Conservation (phyloP, 495 filamentous ascomycete genomes). For the Aeminium ludgeri region DNA sequence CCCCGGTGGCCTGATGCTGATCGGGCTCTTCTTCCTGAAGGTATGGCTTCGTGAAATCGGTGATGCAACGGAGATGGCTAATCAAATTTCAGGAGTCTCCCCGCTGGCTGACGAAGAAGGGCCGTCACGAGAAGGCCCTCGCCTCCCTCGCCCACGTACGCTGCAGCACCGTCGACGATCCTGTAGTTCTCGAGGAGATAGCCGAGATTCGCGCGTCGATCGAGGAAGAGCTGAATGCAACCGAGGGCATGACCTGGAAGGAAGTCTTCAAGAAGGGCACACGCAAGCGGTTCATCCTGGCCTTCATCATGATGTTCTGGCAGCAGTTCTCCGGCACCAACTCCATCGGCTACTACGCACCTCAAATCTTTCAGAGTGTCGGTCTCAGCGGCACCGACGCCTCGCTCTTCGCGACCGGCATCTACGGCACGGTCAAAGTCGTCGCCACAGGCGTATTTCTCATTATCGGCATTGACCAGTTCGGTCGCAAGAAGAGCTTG, state of each 20-base stretch:
- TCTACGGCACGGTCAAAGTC: conserved; percentile 14
- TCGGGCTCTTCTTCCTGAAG: conserved; percentile 9
- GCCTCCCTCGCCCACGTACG: neutral
- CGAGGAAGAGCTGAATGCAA: conserved; percentile 9
- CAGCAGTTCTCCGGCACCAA: conserved; percentile 28
- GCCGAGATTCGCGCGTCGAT: conserved; percentile 11
- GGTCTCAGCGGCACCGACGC: conserved; percentile 7
- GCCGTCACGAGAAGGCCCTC: conserved; percentile 1
- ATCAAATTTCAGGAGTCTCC: neutral
- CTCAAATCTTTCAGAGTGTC: conserved; percentile 19
- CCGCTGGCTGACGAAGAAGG: conserved; percentile 7
- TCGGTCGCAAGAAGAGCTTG: conserved; percentile 13
- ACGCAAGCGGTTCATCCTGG: conserved; percentile 8
- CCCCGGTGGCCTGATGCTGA: conserved; percentile 9
- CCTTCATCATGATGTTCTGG: conserved; percentile 9
- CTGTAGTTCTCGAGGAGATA: conserved; percentile 9
- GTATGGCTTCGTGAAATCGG: neutral
- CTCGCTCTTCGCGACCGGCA: conserved; percentile 10
- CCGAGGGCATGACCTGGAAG: conserved; percentile 10
- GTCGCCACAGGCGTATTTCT: conserved; percentile 14
- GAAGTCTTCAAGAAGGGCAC: conserved; percentile 2
- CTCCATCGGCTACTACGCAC: conserved; percentile 17
- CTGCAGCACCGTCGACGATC: neutral
- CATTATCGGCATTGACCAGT: conserved; percentile 11
- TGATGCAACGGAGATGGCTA: neutral